These are phyloP conservation scores for Comarum palustre DNA, from an alignment of 306 rosid genomes.

Conservation along the genomic window DNA sequence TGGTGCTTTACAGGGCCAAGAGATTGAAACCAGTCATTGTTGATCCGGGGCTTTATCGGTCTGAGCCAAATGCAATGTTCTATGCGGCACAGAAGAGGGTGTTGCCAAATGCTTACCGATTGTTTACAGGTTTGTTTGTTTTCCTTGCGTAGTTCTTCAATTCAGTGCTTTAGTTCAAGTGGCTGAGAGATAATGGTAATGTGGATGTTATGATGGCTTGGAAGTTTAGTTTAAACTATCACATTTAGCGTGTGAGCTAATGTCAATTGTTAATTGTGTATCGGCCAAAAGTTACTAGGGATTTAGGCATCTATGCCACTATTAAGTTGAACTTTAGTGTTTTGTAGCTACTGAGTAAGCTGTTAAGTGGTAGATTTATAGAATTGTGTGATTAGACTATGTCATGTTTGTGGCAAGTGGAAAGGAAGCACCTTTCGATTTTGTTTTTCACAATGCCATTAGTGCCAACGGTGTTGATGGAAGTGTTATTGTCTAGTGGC, in stretches of 20 bases:
- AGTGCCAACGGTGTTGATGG: background rate
- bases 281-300: background rate
- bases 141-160: background rate
- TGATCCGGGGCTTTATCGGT: constrained; percentile 91
- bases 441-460: background rate
- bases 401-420: background rate
- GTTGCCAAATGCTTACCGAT: constrained; percentile 70
- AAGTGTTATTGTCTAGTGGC: background rate
- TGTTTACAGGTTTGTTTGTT: constrained; percentile 60
- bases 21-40: constrained; percentile 78
- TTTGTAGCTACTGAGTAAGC: background rate
- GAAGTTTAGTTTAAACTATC: constrained; percentile 5
- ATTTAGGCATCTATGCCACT: background rate
- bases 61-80: constrained; percentile 81
- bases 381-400: background rate
- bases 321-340: background rate
- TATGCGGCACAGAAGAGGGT: constrained; percentile 87
- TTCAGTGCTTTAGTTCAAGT: constrained; percentile 15
- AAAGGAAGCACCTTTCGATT: background rate
- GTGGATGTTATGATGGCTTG: background rate
- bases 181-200: background rate
- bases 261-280: background rate
- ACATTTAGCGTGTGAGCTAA: background rate
- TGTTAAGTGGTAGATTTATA: background rate
- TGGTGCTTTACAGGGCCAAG: constrained; percentile 46